Evolutionary conservation across 2,329 filamentous ascomycete genomes (phyloP).

Genomic region (Rhynchosporium secalis): DNA sequence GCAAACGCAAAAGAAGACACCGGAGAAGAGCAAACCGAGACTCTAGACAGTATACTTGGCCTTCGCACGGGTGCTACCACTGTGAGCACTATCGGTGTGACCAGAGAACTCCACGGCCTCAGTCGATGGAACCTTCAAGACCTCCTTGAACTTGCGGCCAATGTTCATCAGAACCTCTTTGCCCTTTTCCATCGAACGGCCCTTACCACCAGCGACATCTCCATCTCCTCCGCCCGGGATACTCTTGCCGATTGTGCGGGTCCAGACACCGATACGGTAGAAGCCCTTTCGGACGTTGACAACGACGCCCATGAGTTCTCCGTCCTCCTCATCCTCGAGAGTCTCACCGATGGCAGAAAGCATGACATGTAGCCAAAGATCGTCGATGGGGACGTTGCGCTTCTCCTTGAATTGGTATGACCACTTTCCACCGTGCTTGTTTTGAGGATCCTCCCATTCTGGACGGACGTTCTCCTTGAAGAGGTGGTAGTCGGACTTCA

Average conservation of each 20-base stretch:
- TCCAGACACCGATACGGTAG: conserved; percentile 97
- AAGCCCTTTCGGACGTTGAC: conserved; percentile 99
- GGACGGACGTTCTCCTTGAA: conserved; percentile 97
- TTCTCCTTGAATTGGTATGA: conserved; percentile 98
- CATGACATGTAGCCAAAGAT: conserved; percentile 96
- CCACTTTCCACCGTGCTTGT: conserved; percentile 99
- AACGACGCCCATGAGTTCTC: conserved; percentile 98
- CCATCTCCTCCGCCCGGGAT: conserved; percentile 74
- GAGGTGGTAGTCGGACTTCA: conserved; percentile 99
- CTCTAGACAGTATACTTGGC: conserved; percentile 83
- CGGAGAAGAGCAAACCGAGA: conserved; percentile 11
- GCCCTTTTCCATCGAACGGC: conserved; percentile 76
- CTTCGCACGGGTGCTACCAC: conserved; percentile 92
- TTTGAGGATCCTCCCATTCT: conserved; percentile 97
- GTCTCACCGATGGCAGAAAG: conserved; percentile 96
- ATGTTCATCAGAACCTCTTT: conserved; percentile 82
- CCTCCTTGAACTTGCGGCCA: conserved; percentile 88
- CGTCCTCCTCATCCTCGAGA: conserved; percentile 93
- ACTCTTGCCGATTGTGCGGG: conserved; percentile 85
- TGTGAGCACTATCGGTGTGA: conserved; percentile 90
- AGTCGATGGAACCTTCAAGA: conserved; percentile 72
- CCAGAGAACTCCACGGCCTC: conserved; percentile 94
- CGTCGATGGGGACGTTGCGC: conserved; percentile 86
- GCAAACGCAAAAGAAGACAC: conserved; percentile 22
- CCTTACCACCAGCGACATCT: conserved; percentile 73